Conservation (phyloP, 352 stramenopile species). For the Phytopythium aichiense region DNA sequence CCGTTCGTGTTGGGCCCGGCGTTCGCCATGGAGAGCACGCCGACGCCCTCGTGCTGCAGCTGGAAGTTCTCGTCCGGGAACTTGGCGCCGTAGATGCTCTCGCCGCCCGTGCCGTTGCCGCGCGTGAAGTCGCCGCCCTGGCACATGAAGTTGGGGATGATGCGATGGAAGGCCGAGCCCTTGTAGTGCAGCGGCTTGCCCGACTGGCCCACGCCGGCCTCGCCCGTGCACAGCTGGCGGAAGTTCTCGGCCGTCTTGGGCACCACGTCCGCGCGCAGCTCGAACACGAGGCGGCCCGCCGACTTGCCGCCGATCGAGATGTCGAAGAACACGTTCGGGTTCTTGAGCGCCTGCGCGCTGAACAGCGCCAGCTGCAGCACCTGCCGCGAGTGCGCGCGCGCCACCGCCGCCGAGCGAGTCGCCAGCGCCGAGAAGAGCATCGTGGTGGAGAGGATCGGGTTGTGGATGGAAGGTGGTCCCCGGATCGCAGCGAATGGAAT, state of each 20-base stretch:
- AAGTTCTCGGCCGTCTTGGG: constrained; percentile 99
- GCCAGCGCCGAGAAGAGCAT: constrained; percentile 31
- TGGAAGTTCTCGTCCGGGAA: constrained; percentile 97
- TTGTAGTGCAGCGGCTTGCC: constrained; percentile 87
- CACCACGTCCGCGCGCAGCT: constrained; percentile 93
- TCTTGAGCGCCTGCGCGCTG: constrained; percentile 53
- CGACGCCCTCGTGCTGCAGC: constrained; percentile 88
- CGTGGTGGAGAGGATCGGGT: not conserved
- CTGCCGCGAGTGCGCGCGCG: constrained; percentile 13
- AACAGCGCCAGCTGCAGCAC: constrained; percentile 36
- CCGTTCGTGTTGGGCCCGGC: constrained; percentile 96
- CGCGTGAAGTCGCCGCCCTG: constrained; percentile 97
- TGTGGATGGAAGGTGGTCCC: too few species aligned
- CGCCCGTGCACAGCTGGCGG: constrained; percentile 94
- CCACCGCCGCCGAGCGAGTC: constrained; percentile 13
- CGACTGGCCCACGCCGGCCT: constrained; percentile 87
- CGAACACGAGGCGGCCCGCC: constrained; percentile 81
- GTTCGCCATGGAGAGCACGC: constrained; percentile 97
- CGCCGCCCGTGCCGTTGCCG: constrained; percentile 83
- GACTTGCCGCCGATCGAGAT: constrained; percentile 92
- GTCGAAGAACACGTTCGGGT: constrained; percentile 97
- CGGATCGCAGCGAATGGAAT: too few species aligned
- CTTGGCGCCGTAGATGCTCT: constrained; percentile 93
- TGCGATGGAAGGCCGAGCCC: constrained; percentile 89
- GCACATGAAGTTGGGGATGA: constrained; percentile 94